Conservation (phyloP, 768 basidiomycete genomes). For the Wakefieldia striispora region DNA sequence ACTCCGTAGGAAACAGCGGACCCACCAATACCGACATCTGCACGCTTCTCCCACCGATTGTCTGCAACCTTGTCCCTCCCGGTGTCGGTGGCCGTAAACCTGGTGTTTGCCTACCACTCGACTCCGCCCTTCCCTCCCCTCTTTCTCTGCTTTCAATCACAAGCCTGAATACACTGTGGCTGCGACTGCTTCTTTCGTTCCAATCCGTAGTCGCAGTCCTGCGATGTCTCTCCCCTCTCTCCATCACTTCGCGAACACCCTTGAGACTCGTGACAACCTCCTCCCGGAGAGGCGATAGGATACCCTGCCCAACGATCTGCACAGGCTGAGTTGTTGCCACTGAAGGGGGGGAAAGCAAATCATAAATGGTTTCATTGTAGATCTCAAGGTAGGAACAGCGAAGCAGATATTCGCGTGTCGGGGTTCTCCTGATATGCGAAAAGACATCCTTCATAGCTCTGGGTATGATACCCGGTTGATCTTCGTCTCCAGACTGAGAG, state of each 20-base stretch:
- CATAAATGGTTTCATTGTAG: conserved; percentile 90
- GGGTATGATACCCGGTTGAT: conserved; percentile 93
- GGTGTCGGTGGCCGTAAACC: conserved; percentile 49
- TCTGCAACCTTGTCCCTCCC: conserved; percentile 66
- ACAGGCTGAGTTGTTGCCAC: conserved; percentile 55
- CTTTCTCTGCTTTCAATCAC: conserved; percentile 87
- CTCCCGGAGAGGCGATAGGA: conserved; percentile 78
- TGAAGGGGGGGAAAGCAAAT: conserved; percentile 75
- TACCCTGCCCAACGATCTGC: conserved; percentile 68
- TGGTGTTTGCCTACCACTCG: conserved; percentile 52
- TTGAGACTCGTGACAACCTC: conserved; percentile 92
- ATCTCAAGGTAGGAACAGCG: conserved; percentile 97
- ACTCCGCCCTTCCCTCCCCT: conserved; percentile 43
- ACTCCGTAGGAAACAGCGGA: not conserved
- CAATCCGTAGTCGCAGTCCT: conserved; percentile 97
- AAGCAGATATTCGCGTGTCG: conserved; percentile 86
- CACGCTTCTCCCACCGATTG: conserved; percentile 75
- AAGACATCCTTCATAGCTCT: conserved; percentile 93
- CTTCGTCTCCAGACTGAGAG: conserved; percentile 63
- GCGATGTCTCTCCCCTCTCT: conserved; percentile 82
- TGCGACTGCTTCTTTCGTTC: conserved; percentile 94
- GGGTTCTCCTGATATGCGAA: conserved; percentile 71
- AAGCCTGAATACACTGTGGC: conserved; percentile 91
- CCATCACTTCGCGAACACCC: conserved; percentile 80
- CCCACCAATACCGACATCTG: conserved; percentile 72